A percentile compares a stretch with the other conserved stretches of the same genome.
phyloP scores from a whole-genome alignment of 1,139 yeast species.

The Candida neerlandica region DNA sequence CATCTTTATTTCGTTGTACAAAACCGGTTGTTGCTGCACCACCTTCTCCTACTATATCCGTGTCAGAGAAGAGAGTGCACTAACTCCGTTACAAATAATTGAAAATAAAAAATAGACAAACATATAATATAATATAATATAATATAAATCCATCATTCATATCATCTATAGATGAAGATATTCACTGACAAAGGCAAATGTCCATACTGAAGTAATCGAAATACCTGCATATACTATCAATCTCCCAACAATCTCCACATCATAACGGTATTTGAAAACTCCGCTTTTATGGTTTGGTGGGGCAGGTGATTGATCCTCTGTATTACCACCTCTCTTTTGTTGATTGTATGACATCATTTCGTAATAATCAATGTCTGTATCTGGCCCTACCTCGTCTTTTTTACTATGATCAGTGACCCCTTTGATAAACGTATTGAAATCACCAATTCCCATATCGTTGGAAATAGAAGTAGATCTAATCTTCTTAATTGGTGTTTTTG shows the following conservation, averaged over 20 bases:
- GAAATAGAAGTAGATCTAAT: conserved; percentile 45
- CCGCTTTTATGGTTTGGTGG: conserved; percentile 28
- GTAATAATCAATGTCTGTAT: conserved; percentile 45
- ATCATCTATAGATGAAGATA: conserved; percentile 16
- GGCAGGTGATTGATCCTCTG: conserved; percentile 1
- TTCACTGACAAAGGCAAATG: conserved; percentile 33
- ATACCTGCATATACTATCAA: conserved; percentile 77
- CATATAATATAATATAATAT: not conserved
- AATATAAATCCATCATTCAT: not conserved
- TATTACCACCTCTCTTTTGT: conserved; percentile 16
- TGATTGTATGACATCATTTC: conserved; percentile 39
- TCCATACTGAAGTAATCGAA: conserved; percentile 50
- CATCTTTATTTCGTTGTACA: not conserved
- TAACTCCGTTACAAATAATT: not conserved
- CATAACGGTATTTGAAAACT: conserved; percentile 60
- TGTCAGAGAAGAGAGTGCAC: no score
- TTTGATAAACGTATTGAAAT: conserved; percentile 36
- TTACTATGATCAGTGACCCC: conserved; percentile 30
- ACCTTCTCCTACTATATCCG: not conserved
- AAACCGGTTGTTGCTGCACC: not conserved
- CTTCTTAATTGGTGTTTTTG: conserved; percentile 35
- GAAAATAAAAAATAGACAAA: not conserved
- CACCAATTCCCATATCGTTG: conserved; percentile 41
- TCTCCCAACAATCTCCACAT: conserved; percentile 74
- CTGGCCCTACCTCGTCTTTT: conserved; percentile 40